Conservation (phyloP, 2,329 filamentous ascomycete species). For the Aspergillus quadrilineatus region DNA sequence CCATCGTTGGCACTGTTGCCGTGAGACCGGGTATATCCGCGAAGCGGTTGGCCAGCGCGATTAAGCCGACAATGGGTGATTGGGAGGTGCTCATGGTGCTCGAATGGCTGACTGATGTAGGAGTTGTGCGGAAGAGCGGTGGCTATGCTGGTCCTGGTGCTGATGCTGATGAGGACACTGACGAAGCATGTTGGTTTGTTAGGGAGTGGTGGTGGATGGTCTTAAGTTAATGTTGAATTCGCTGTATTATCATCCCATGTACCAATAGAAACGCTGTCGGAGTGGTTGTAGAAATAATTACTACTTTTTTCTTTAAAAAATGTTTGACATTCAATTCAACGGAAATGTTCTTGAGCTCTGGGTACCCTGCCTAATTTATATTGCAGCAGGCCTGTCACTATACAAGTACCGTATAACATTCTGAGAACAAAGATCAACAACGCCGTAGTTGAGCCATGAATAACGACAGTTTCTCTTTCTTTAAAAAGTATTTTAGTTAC, state of each 20-base stretch:
- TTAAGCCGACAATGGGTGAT: constrained; percentile 39
- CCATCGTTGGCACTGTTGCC: constrained; percentile 44
- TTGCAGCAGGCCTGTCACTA: too few species aligned
- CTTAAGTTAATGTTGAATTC: constrained; percentile 15
- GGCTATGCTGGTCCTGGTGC: not conserved
- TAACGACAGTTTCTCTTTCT: too few species aligned
- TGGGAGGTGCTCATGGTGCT: constrained; percentile 47
- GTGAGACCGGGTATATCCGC: constrained; percentile 42
- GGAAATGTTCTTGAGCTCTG: too few species aligned
- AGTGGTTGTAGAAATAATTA: too few species aligned
- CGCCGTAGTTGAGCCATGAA: too few species aligned
- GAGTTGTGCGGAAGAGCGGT: constrained; percentile 17
- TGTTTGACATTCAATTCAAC: too few species aligned
- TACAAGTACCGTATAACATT: too few species aligned
- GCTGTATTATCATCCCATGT: not conserved
- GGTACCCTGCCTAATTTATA: too few species aligned
- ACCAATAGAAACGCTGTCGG: not conserved
- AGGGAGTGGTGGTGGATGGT: constrained; percentile 46
- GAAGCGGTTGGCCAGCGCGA: constrained; percentile 34
- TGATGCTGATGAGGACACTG: not conserved
- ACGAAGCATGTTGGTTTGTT: constrained; percentile 31
- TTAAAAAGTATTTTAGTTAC: too few species aligned
- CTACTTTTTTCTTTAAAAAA: too few species aligned
- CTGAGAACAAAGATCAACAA: too few species aligned
- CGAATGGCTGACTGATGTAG: constrained; percentile 39